Evolutionary conservation across 2,329 filamentous ascomycete genomes (phyloP), one percentile per base, ranked within the genome.

Genomic region (Talaromyces piceae): DNA sequence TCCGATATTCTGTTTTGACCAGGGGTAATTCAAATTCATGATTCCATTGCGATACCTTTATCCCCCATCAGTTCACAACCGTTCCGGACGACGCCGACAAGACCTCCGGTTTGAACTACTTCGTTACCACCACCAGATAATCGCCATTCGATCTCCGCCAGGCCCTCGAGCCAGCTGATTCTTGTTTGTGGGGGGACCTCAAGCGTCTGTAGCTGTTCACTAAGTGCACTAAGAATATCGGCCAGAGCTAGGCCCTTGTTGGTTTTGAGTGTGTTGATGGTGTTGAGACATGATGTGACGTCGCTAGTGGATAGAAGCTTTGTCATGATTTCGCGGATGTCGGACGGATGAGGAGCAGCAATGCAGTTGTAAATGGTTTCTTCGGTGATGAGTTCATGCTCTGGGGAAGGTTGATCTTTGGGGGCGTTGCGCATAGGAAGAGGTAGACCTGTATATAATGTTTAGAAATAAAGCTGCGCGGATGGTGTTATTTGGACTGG

Each of bases 341-440:
- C 91, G 22, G 85, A 82, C 0, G 93, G 93, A 59, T 94, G 91
- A 3, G 93, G 93, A 1, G 91, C 91, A 7, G 93, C 93, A 64
- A 98, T 95, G 70, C 93, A 98, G 69, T 90, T 91, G 76, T 96
- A 98, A 63, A 98, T 97, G 6, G 83, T 85, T 18, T 88, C 89
- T 66, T 95, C 87, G 30, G 87, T 95, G 58, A 96, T 95, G 59
- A 88, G 81, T 54, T 97, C 91, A 37, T 89, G 80, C 50, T 85
- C 77, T 25, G 91, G 73, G 5, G 71, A 62, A 20, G 74, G 72
- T 13, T 79, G 76, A 4, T 80, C 68, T 65, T 81, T 82, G 27
- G 83, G 78, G 2, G 72, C 78, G 59, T 81, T 74, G 61, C 78
- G 81, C 37, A 77, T 68, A 49, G 81, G 79, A 23, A 90, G 73